Conservation (phyloP, 2,329 filamentous ascomycete genomes). For the Alternaria novae-zelandiae region DNA sequence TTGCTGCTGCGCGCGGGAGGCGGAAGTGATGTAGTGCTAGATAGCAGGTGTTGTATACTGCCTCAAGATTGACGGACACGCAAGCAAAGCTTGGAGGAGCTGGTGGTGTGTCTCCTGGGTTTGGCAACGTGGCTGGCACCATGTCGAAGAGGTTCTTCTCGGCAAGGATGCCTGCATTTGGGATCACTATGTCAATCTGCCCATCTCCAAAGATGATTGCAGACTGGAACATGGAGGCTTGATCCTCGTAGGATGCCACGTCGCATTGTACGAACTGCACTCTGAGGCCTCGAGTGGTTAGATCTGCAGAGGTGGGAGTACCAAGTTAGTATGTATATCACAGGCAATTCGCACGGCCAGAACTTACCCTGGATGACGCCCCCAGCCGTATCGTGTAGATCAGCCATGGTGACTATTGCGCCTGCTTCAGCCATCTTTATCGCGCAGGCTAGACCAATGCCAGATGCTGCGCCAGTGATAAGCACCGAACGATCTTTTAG, state of each 20-base stretch:
- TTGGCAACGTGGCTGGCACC: constrained; percentile 11
- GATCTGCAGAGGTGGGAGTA: background rate
- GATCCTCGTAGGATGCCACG: constrained; percentile 37
- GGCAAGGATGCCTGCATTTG: constrained; percentile 37
- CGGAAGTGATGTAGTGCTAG: constrained; percentile 37
- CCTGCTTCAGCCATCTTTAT: constrained; percentile 26
- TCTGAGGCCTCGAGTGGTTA: constrained; percentile 20
- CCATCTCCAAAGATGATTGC: constrained; percentile 32
- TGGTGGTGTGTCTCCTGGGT: constrained; percentile 21
- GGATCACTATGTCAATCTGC: constrained; percentile 40
- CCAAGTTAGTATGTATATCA: background rate
- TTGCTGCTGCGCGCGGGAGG: constrained; percentile 16
- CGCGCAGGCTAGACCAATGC: constrained; percentile 35
- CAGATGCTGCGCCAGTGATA: constrained; percentile 35
- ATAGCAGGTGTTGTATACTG: constrained; percentile 32
- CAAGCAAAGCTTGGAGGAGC: constrained; percentile 23
- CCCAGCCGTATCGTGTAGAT: constrained; percentile 24
- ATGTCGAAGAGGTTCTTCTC: constrained; percentile 33
- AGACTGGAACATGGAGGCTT: constrained; percentile 38
- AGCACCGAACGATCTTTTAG: constrained; percentile 28
- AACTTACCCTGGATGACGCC: constrained; percentile 2
- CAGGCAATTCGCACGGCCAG: background rate
- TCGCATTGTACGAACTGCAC: constrained; percentile 42
- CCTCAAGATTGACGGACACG: constrained; percentile 31
- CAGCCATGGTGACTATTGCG: constrained; percentile 33